Evolutionary conservation across 129 eudicot species (phyloP), one percentile per base, ranked within the genome.

Genomic region (Escallonia herrerae): DNA sequence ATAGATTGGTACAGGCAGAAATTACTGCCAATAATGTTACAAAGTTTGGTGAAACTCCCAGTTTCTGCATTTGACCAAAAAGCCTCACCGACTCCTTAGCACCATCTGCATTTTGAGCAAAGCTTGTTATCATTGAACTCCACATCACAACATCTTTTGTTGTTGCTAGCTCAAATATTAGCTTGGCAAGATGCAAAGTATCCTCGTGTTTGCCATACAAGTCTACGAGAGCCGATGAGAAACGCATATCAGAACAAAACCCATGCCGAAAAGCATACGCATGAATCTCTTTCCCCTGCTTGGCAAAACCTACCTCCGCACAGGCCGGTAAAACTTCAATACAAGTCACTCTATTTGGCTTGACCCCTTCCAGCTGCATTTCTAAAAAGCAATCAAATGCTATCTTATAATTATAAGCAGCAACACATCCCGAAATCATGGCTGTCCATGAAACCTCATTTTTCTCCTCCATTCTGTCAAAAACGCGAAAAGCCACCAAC

Each of bases 391-490:
- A 89, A 58, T 71, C 60, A 37, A 89, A 44, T 3, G 90, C 90
- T 38, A 42, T 70, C 7, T 2, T 61, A 67, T 80, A 82, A 62
- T 77, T 76, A 9, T 58, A 43, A 67, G 51, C 8, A 10, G 80
- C 83, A 15, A 66, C 72, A 58, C 67, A 82, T 49, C 90, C 94
- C 3, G 61, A 67, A 58, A 89, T 82, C 94, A 89, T 85, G 43
- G 90, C 77, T 15, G 94, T 89, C 96, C 96, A 89, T 37, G 85
- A 77, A 6, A 80, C 90, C 75, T 82, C 94, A 72, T 85, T 85
- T 45, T 73, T 85, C 65, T 63, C 74, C 64, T 38, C 65, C 80
- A 82, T 85, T 43, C 37, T 51, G 40, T 74, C 70, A 65, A 89
- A 85, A 67, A 85, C 81, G 40, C n/a, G 63, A 68, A 64, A 73